phyloP scores from a whole-genome alignment of 2,329 filamentous ascomycete genomes.

The Colletotrichum coccodes region DNA sequence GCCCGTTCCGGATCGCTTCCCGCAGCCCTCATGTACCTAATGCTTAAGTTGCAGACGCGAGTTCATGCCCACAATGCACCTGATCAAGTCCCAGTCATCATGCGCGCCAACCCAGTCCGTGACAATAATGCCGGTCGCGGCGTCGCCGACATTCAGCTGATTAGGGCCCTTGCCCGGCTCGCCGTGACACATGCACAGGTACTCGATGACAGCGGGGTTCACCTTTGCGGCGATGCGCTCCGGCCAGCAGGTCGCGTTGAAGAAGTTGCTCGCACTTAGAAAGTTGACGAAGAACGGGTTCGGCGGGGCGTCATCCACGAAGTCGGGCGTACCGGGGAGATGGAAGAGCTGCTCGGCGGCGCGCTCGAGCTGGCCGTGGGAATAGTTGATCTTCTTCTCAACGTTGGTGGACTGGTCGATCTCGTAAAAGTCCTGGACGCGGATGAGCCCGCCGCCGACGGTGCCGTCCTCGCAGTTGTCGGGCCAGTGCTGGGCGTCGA shows the following conservation, averaged over 20 bases:
- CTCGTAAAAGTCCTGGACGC: constrained; percentile 96
- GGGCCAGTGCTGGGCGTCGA: constrained; percentile 78
- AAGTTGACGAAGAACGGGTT: constrained; percentile 89
- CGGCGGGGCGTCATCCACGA: constrained; percentile 43
- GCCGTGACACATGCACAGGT: constrained; percentile 68
- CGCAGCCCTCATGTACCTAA: constrained; percentile 36
- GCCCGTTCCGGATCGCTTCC: not conserved
- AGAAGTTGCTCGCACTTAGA: constrained; percentile 91
- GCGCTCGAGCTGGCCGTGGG: constrained; percentile 80
- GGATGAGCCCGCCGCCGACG: constrained; percentile 76
- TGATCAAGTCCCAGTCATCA: constrained; percentile 91
- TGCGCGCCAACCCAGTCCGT: constrained; percentile 92
- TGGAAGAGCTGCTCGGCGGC: constrained; percentile 65
- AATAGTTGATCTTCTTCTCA: constrained; percentile 80
- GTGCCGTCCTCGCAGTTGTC: constrained; percentile 86
- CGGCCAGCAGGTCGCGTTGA: constrained; percentile 91
- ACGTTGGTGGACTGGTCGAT: constrained; percentile 81
- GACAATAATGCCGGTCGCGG: constrained; percentile 86
- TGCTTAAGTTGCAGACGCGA: constrained; percentile 66
- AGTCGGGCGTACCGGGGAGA: constrained; percentile 47
- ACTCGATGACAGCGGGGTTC: constrained; percentile 79
- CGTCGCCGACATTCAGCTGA: constrained; percentile 70
- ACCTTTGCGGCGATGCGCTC: constrained; percentile 89
- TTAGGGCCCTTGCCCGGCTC: constrained; percentile 60
- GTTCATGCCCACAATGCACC: constrained; percentile 93